phyloP scores from a whole-genome alignment of 306 rosid genomes.

The Casuarina cunninghamiana region DNA sequence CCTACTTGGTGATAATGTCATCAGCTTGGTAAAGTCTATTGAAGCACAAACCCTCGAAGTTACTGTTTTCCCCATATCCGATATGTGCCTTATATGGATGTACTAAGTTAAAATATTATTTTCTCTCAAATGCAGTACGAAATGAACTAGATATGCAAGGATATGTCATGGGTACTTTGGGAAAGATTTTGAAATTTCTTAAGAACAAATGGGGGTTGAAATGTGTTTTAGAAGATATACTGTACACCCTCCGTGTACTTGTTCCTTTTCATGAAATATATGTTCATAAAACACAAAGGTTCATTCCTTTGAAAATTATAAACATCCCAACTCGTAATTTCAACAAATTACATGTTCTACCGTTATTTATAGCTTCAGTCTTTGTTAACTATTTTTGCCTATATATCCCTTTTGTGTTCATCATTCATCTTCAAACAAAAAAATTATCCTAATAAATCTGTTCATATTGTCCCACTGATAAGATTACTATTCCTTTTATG shows the following conservation, averaged over 20 bases:
- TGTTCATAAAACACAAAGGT: neutral
- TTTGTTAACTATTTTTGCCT: neutral
- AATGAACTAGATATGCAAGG: neutral
- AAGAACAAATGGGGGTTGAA: neutral
- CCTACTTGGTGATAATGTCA: constrained; percentile 21
- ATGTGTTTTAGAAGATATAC: no score
- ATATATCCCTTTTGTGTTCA: neutral
- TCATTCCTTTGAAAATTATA: neutral
- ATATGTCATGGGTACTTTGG: neutral
- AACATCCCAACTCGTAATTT: neutral
- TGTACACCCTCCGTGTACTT: no score
- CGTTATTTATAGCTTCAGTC: neutral
- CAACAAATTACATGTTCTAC: neutral
- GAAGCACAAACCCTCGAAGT: neutral
- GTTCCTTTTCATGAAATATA: no score
- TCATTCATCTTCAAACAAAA: neutral
- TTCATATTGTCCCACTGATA: neutral
- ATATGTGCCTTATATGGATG: neutral
- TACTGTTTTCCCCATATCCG: neutral
- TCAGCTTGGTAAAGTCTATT: neutral
- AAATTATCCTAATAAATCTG: neutral
- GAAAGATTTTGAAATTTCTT: neutral
- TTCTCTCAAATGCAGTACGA: neutral
- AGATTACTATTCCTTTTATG: neutral
- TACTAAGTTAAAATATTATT: neutral